Evolutionary conservation across 1,139 yeast species (phyloP).

Genomic region (Protomyces arabidopsidicola): DNA sequence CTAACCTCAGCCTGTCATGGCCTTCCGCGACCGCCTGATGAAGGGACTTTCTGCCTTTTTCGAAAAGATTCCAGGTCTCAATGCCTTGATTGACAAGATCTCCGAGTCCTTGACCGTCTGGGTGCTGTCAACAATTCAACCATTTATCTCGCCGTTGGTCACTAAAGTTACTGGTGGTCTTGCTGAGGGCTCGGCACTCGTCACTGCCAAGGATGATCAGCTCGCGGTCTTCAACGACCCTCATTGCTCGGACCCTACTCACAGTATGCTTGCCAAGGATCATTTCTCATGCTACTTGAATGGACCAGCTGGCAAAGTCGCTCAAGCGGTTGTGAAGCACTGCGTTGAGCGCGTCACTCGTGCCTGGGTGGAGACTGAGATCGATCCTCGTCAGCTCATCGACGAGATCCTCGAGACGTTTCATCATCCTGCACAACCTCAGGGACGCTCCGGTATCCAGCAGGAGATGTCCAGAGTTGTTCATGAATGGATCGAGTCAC

Average conservation of each 20-base stretch:
- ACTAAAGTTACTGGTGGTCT: conserved; percentile 32
- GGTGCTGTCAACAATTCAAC: conserved; percentile 35
- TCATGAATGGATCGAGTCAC: conserved; percentile 32
- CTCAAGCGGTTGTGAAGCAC: conserved; percentile 49
- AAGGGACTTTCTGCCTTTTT: conserved; percentile 27
- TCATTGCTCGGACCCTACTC: conserved; percentile 35
- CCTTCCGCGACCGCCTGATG: not conserved
- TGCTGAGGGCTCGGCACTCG: conserved; percentile 34
- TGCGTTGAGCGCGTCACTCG: conserved; percentile 49
- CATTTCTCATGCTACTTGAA: conserved; percentile 37
- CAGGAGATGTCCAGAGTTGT: conserved; percentile 33
- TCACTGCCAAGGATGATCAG: conserved; percentile 36
- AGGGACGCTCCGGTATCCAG: conserved; percentile 32
- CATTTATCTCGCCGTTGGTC: conserved; percentile 35
- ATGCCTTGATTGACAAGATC: conserved; percentile 34
- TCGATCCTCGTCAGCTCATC: conserved; percentile 31
- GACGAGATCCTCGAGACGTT: conserved; percentile 34
- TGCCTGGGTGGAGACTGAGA: conserved; percentile 34
- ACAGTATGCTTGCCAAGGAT: conserved; percentile 36
- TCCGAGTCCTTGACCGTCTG: conserved; percentile 35
- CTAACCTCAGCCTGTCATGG: not conserved
- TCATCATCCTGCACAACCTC: conserved; percentile 35
- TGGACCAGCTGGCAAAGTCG: conserved; percentile 48
- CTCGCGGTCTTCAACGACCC: conserved; percentile 36
- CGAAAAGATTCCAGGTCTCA: conserved; percentile 34